These are phyloP conservation scores for Arthrobotrys iridis DNA, from an alignment of 2,329 filamentous ascomycete species.

Conservation along the genomic window DNA sequence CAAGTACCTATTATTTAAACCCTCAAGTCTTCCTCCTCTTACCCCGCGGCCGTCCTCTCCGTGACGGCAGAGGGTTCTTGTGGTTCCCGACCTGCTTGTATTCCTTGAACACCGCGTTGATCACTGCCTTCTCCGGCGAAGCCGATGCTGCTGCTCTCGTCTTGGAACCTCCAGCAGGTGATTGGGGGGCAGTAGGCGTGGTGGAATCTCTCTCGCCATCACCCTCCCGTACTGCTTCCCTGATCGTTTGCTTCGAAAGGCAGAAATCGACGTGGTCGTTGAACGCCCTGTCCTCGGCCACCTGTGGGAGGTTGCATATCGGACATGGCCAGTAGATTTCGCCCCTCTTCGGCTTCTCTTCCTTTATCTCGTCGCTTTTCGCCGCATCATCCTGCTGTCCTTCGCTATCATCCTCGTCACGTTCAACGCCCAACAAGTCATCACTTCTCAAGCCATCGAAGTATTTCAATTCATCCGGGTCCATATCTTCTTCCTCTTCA, in stretches of 20 bases:
- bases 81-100: conserved; percentile 30
- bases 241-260: conserved; percentile 84
- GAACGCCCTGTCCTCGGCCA: conserved; percentile 77
- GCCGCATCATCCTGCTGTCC: background rate
- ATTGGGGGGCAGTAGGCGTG: background rate
- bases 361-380: conserved; percentile 46
- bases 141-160: background rate
- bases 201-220: conserved; percentile 12
- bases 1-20: too few species aligned
- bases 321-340: conserved; percentile 83
- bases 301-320: conserved; percentile 76
- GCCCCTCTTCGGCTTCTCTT: conserved; percentile 58
- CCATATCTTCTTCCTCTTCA: conserved; percentile 68
- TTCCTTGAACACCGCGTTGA: conserved; percentile 43
- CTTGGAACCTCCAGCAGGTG: too few species aligned
- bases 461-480: conserved; percentile 64
- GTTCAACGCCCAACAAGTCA: conserved; percentile 38
- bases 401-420: conserved; percentile 56
- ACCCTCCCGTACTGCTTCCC: conserved; percentile 75
- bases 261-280: conserved; percentile 95
- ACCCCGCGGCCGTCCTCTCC: conserved; percentile 30
- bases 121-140: conserved; percentile 36
- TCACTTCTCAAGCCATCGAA: conserved; percentile 55
- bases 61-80: conserved; percentile 40
- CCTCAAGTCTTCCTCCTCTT: conserved; percentile 33